Evolutionary conservation across 495 filamentous ascomycete species (phyloP).

Genomic region (Talaromyces thailandensis): DNA sequence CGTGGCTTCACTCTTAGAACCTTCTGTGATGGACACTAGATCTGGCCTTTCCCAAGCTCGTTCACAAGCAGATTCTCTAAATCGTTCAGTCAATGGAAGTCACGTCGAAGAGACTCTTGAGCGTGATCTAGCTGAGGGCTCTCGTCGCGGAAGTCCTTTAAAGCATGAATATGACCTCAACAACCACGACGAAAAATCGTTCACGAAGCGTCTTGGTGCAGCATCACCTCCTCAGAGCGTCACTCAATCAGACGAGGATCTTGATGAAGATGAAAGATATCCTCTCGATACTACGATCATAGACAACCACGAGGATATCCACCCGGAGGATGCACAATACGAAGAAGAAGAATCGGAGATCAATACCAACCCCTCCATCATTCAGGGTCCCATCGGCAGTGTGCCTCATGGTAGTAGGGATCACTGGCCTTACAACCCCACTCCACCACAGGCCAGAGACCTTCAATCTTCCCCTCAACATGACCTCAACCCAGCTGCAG

Average conservation of each 20-base stretch:
- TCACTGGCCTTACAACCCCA: conserved; percentile 44
- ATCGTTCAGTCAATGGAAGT: conserved; percentile 17
- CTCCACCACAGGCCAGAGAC: conserved; percentile 35
- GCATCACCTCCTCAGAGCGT: conserved; percentile 72
- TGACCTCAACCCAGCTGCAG: conserved; percentile 36
- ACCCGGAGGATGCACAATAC: conserved; percentile 44
- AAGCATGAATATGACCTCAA: conserved; percentile 34
- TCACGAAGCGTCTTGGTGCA: conserved; percentile 37
- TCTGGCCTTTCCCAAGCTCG: conserved; percentile 24
- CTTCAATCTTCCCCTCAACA: conserved; percentile 25
- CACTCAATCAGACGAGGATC: conserved; percentile 52
- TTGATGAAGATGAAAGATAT: conserved; percentile 40
- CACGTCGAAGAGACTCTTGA: conserved; percentile 13
- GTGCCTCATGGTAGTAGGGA: conserved; percentile 34
- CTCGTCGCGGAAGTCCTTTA: conserved; percentile 32
- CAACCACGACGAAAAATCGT: conserved; percentile 34
- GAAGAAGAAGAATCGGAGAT: conserved; percentile 52
- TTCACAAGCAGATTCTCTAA: conserved; percentile 24
- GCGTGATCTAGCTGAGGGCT: conserved; percentile 4
- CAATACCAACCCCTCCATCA: conserved; percentile 69
- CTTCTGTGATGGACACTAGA: conserved; percentile 47
- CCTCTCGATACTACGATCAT: conserved; percentile 42
- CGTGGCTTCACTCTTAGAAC: conserved; percentile 78
- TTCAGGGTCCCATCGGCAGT: conserved; percentile 58
- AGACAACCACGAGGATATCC: conserved; percentile 50